A percentile compares a stretch with the other conserved stretches of the same genome.
Conservation (phyloP, 2,329 filamentous ascomycete species). For the Emericellopsis atlantica region DNA sequence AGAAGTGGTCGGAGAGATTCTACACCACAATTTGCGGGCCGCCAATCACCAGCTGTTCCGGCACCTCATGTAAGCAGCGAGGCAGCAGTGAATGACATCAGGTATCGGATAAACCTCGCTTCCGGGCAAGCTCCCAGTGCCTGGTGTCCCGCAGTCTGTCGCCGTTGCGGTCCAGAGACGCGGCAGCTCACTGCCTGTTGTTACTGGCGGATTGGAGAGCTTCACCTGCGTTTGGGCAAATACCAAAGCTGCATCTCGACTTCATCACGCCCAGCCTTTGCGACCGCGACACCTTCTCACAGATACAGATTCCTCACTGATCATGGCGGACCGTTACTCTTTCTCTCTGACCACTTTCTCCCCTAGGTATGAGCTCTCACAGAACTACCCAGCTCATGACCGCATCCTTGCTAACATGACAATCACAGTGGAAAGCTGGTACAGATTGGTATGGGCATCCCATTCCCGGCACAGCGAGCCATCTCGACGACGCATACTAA, state of each 20-base stretch:
- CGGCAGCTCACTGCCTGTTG: slow-evolving; percentile 4
- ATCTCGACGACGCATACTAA: slow-evolving; percentile 6
- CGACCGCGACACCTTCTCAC: not conserved
- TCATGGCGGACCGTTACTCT: slow-evolving; percentile 96
- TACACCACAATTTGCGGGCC: too few species aligned
- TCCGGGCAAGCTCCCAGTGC: not conserved
- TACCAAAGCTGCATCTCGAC: slow-evolving; percentile 14
- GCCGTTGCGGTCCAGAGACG: not conserved
- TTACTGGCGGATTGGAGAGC: not conserved
- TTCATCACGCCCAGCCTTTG: not conserved
- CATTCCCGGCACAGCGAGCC: not conserved
- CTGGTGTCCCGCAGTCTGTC: too few species aligned
- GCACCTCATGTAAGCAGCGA: too few species aligned
- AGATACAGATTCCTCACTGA: slow-evolving; percentile 7
- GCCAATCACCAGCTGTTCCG: too few species aligned
- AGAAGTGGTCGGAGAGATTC: too few species aligned
- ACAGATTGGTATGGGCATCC: slow-evolving; percentile 60
- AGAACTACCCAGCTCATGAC: slow-evolving; percentile 8
- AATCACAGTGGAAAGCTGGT: slow-evolving; percentile 82
- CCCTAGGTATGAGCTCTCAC: slow-evolving; percentile 61
- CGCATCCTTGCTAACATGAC: slow-evolving; percentile 11
- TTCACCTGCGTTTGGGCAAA: slow-evolving; percentile 6
- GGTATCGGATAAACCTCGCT: slow-evolving; percentile 1
- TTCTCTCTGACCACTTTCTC: slow-evolving; percentile 99
- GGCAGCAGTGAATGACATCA: not conserved